phyloP scores from a whole-genome alignment of 116 monocot species.

The Trichopus zeylanicus region DNA sequence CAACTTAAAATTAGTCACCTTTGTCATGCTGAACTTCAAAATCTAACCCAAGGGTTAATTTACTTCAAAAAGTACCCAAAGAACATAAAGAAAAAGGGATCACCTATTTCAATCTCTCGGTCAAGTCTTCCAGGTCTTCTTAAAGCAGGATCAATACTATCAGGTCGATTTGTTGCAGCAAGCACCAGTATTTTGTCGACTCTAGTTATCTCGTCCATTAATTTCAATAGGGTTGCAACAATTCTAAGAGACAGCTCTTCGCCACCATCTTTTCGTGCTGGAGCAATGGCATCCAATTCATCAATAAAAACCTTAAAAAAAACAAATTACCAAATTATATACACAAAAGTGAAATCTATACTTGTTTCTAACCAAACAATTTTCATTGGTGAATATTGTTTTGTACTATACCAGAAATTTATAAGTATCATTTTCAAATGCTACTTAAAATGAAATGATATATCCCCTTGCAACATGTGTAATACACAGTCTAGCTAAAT shows the following conservation, averaged over 20 bases:
- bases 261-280: conserved; percentile 62
- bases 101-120: conserved; percentile 94
- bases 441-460: no score
- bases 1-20: not conserved
- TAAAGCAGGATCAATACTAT: conserved; percentile 90
- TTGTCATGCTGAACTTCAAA: not conserved
- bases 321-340: conserved; percentile 5
- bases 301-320: conserved; percentile 85
- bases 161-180: conserved; percentile 94
- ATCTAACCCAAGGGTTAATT: not conserved
- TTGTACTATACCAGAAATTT: no score
- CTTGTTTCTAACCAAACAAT: not conserved
- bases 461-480: no score
- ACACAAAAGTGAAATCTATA: not conserved
- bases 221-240: conserved; percentile 66
- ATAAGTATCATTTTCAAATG: no score
- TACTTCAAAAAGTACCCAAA: not conserved
- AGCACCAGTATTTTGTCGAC: conserved; percentile 56
- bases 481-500: no score
- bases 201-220: conserved; percentile 78
- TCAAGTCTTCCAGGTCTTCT: conserved; percentile 85
- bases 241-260: conserved; percentile 79
- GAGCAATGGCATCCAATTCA: conserved; percentile 98
- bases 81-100: not conserved
- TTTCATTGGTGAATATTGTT: no score